Conservation (phyloP, 73 alveolate species). For the Symbiodinium natans region DNA sequence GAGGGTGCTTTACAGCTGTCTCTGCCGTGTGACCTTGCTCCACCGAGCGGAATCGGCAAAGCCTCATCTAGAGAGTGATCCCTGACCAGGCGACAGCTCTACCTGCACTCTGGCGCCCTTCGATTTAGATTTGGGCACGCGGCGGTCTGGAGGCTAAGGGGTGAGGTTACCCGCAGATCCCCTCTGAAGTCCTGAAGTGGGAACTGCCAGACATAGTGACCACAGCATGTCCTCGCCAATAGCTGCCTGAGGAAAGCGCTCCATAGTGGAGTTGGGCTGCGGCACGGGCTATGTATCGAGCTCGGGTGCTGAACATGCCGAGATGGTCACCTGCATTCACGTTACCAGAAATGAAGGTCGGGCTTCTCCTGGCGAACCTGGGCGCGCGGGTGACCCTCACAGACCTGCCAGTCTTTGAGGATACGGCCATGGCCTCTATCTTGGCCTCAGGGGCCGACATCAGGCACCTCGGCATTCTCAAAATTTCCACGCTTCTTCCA, state of each 20-base stretch:
- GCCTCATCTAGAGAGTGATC: not conserved
- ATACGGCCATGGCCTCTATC: not conserved
- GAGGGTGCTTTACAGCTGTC: not conserved
- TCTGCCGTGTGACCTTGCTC: no score
- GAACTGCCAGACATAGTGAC: not conserved
- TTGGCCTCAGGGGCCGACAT: not conserved
- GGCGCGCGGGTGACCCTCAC: conserved; percentile 11
- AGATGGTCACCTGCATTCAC: no score
- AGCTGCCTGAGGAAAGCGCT: not conserved
- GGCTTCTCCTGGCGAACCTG: not conserved
- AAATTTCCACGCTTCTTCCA: not conserved
- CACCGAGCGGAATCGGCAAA: not conserved
- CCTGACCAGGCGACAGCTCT: not conserved
- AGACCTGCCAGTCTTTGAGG: not conserved
- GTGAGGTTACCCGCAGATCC: not conserved
- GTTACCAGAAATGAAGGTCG: not conserved
- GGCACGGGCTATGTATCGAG: not conserved
- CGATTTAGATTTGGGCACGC: not conserved
- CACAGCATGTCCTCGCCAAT: not conserved
- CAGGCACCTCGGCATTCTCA: not conserved
- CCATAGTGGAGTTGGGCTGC: not conserved
- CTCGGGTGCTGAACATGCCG: not conserved
- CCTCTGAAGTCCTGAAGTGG: not conserved
- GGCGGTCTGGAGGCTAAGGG: not conserved
- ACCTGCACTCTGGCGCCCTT: not conserved